Evolutionary conservation across 306 rosid species (phyloP), one percentile per base, ranked within the genome.

Genomic region (Mimosa bimucronata): DNA sequence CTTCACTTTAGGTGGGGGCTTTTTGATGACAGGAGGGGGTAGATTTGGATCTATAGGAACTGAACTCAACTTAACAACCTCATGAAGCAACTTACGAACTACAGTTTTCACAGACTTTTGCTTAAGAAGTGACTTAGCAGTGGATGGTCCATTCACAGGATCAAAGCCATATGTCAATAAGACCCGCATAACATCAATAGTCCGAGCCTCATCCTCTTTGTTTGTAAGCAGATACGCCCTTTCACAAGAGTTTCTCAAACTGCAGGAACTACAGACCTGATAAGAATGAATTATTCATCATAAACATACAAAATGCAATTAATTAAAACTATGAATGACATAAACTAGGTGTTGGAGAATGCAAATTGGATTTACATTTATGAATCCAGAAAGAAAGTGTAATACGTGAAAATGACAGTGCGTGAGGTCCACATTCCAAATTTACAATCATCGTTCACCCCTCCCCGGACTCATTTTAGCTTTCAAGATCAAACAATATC

Each of bases 201-300:
- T 91, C 31, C 94, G 88, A 10, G 97, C 98, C 86, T 92, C 98
- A 0, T 93, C 97, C 86, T 95, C 98, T 90, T 91, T 95, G 83
- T 91, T 90, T 9, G 97, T 90, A 67, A 95, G 68, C 80, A 95
- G 82, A 81, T 90, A 95, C 2, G 91, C 98, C 81, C 90, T 88
- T 73, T 90, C 97, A 77, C 98, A 95, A 52, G 92, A 83, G 88
- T 85, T 92, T 83, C 98, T 92, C 92, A 95, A 90, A 88, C 89
- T 91, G 93, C 98, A 95, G 88, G 98, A 92, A 91, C 98, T 95
- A 84, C 98, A 95, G 79, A 95, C 98, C 98, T 95, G 92, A 79
- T 77, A 89, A 70, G 75, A 88, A 85, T 44, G 77, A 68, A 81
- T 40, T 46, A 80, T 44, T 67, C 66, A 64, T 87, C 85, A 80